Conservation (phyloP, 2,329 filamentous ascomycete genomes). For the Talaromyces sp. region DNA sequence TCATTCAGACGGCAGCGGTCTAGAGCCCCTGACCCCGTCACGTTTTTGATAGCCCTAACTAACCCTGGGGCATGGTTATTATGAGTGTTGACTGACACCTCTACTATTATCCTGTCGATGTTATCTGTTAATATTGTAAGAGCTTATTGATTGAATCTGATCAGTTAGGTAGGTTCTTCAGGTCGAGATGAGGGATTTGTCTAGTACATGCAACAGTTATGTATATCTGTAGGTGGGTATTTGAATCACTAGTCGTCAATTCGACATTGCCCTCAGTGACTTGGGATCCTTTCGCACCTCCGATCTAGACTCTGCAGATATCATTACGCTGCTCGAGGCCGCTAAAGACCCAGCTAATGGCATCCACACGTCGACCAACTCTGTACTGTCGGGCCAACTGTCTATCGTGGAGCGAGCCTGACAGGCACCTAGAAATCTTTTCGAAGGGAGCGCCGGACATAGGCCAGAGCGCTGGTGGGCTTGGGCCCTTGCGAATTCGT, state of each 20-base stretch:
- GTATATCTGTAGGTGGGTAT: no score
- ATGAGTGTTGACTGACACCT: not conserved
- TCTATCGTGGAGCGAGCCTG: slow-evolving; percentile 22
- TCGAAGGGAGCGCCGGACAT: no score
- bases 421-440: no score
- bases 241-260: no score
- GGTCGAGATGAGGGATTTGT: no score
- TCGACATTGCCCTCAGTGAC: not conserved
- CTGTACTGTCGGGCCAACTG: slow-evolving; percentile 21
- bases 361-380: slow-evolving; percentile 18
- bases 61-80: not conserved
- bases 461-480: no score
- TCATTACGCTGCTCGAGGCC: slow-evolving; percentile 17
- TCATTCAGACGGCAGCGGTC: not conserved
- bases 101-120: no score
- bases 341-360: slow-evolving; percentile 23
- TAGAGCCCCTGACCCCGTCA: not conserved
- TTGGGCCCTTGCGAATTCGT: no score
- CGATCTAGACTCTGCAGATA: not conserved
- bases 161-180: not conserved
- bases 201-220: no score
- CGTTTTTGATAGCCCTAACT: not conserved
- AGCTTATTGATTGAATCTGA: not conserved
- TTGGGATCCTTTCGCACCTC: not conserved
- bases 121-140: no score